Evolutionary conservation across 371 early-diverging fungal genomes (phyloP), one percentile per base, ranked within the genome.

Genomic region (Cokeromyces recurvatus): DNA sequence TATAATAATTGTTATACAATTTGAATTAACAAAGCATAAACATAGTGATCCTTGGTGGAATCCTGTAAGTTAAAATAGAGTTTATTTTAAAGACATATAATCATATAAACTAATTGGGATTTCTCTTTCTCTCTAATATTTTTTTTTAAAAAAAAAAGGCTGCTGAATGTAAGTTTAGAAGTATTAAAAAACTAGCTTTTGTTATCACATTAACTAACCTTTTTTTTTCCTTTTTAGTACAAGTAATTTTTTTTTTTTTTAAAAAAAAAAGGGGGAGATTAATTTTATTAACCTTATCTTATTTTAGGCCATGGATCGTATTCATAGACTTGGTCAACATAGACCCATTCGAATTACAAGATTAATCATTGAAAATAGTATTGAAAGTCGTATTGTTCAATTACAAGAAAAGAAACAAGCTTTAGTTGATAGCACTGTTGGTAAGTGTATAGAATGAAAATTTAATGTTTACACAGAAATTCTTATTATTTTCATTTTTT

Each of bases 41-140:
- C n/a, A n/a, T n/a, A 65, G 68, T 42, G 90, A 93, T 66, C 84
- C 87, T 20, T 93, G 97, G 95, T 98, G 95, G 95, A 96, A 98
- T 61, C 94, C 94, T 4, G 86, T n/a, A n/a, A n/a, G n/a, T n/a
- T n/a, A n/a, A n/a, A n/a, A n/a, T n/a, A n/a, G 58, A 61, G 51
- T 57, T 46, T 10, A 23, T 10, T 15, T 21, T 22, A n/a, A n/a
- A n/a, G n/a, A n/a, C n/a, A n/a, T n/a, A n/a, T n/a, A n/a, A n/a
- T n/a, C n/a, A n/a, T n/a, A n/a, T n/a, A n/a, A n/a, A n/a, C n/a
- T n/a, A n/a, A n/a, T n/a, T n/a, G n/a, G n/a, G n/a, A n/a, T n/a
- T n/a, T n/a, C n/a, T n/a, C n/a, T n/a, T n/a, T n/a, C n/a, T n/a
- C n/a, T n/a, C n/a, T n/a, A n/a, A n/a, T n/a, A n/a, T n/a, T n/a